Base-by-base conservation (phyloP, 1,284 basidiomycete genomes). In the Cutaneotrichosporon spelunceum region DNA sequence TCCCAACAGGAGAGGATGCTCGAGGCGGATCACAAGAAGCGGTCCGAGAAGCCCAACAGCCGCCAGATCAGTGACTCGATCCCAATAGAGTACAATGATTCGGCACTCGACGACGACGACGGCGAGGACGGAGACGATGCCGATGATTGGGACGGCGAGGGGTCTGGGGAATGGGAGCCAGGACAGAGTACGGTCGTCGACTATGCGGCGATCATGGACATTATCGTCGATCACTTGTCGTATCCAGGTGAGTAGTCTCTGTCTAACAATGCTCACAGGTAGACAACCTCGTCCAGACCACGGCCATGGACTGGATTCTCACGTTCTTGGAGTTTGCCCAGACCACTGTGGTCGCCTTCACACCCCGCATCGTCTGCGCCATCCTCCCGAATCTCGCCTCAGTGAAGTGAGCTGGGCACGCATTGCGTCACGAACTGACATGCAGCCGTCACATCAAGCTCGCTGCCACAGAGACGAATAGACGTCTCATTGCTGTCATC, bases 171-270 rank as follows among this genome's bases (percentile, higher is more conserved):
- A 50, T 98, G 93, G 91, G 82, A 91, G 42, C 93, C 93, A 27
- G 94, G 94, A 3, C 92, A 96, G 81, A 92, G 90, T 2, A 93
- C 99, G 8, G 85, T 85, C 63, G 88, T 99, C 63, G 89, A 98
- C 76, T 93, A 95, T 75, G 86, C 87, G 6, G 88, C 92, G 10
- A 93, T 99, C 61, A 87, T 98, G 60, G 92, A 98, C 71, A 98
- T 96, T 66, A 81, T 99, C 42, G 87, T 99, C n/a, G 85, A 87
- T 66, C 93, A 97, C 72, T 81, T 98, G 29, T 87, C 90, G 55
- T 86, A 84, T 66, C 88, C 91, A 70, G 91, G 93, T 94, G 66
- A 77, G 89, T 82, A 9, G 44, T 11, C 30, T 3, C n/a, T 8
- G 29, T 11, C 11, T 27, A 16, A 26, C 19, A 23, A 48, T 21